Evolutionary conservation across 768 basidiomycete genomes (phyloP), one percentile per base, ranked within the genome.

Genomic region (Myochromella boudieri): DNA sequence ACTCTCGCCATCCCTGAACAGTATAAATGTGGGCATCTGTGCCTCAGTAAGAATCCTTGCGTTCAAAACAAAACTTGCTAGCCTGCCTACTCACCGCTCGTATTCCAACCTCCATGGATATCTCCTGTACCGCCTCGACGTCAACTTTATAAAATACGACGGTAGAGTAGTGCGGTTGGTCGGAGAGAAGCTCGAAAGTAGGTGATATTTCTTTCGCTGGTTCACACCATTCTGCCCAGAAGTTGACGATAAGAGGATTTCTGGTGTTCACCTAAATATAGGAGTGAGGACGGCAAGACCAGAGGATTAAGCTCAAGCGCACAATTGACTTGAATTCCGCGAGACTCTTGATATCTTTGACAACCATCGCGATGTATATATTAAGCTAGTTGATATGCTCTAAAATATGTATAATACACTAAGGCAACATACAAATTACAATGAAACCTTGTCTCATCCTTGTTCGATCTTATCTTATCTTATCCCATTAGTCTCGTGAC

Each of bases 141-240:
- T 92, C 80, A 45, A 90, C 81, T 61, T 85, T 87, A 73, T 82
- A 86, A 62, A 87, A 85, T 14, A 72, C 71, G 42, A 85, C 59
- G 12, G 60, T 67, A 2, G 64, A 50, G 42, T 56, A 60, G 17
- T 63, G 59, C 7, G 55, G 54, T 10, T 58, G 32, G 0, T 66
- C 52, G 4, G 80, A 70, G n/a, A 84, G 57, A 51, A 73, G 68
- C 62, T 85, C 81, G 55, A 86, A 82, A 28, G 83, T 58, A 41
- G 86, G 86, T n/a, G 77, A 77, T 64, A 87, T 86, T 29, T 71
- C 50, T 44, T 66, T 72, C 78, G 85, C 87, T 11, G 85, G 85
- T 14, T 84, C 84, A 63, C 81, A 87, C 86, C 86, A 87, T 3
- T 77, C 75, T 27, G 86, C 86, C 82, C 82, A 85, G 67, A 89